These are phyloP conservation scores for Helianthus annuus DNA, from an alignment of 129 eudicot species.

Conservation along the genomic window DNA sequence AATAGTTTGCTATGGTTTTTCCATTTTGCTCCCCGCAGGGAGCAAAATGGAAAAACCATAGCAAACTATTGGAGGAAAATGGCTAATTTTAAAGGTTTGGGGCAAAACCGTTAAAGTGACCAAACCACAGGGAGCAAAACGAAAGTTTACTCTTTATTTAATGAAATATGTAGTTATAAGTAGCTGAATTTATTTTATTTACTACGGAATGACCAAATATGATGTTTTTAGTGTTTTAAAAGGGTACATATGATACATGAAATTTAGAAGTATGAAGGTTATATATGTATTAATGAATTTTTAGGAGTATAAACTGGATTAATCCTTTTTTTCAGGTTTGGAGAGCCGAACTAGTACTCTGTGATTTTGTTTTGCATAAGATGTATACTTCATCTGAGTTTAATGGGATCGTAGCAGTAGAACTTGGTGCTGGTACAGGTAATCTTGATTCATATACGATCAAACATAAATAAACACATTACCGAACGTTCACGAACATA, in stretches of 20 bases:
- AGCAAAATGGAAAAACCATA: no score
- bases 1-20: no score
- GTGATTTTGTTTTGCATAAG: slow-evolving; percentile 86
- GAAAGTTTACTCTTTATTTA: no score
- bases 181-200: not conserved
- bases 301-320: not conserved
- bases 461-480: no score
- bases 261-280: not conserved
- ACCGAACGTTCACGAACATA: no score
- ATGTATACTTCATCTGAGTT: slow-evolving; percentile 63
- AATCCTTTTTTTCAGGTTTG: slow-evolving; percentile 54
- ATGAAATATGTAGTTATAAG: not conserved
- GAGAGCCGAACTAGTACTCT: slow-evolving; percentile 88
- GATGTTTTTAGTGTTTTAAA: slow-evolving; percentile 2
- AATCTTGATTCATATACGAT: not conserved
- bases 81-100: no score
- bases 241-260: not conserved
- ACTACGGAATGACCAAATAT: not conserved
- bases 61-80: no score
- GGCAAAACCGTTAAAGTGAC: no score
- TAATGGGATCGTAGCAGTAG: slow-evolving; percentile 67
- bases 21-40: no score
- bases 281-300: not conserved
- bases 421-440: slow-evolving; percentile 99
- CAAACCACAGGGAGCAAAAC: no score